Evolutionary conservation across 495 filamentous ascomycete genomes (phyloP).

Genomic region (Aspergillus nidulans): DNA sequence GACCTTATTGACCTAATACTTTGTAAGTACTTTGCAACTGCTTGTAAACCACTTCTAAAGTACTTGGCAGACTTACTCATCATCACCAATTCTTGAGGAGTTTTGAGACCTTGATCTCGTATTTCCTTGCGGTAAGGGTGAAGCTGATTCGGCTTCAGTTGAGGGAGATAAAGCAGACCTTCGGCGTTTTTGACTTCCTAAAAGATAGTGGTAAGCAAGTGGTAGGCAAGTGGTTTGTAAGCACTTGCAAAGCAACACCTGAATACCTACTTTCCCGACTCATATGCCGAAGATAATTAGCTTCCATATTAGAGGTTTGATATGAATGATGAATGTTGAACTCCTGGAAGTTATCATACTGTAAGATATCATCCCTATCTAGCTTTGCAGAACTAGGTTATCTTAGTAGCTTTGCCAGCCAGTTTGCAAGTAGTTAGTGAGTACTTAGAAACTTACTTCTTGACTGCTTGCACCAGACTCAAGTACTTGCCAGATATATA

Average conservation of each 20-base stretch:
- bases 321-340: conserved; percentile 7
- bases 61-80: too few relatives aligned
- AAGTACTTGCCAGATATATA: conserved; percentile 9
- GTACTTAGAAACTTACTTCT: conserved; percentile 12
- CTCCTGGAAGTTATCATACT: not conserved
- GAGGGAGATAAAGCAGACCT: too few relatives aligned
- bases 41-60: too few relatives aligned
- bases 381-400: conserved; percentile 7
- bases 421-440: not conserved
- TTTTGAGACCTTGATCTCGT: too few relatives aligned
- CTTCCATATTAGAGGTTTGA: conserved; percentile 3
- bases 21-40: too few relatives aligned
- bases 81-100: too few relatives aligned
- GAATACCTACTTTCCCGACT: conserved; percentile 10
- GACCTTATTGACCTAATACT: not conserved
- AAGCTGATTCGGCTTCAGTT: too few relatives aligned
- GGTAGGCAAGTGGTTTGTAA: not conserved
- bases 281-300: conserved; percentile 7
- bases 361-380: conserved; percentile 8
- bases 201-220: too few relatives aligned
- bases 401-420: conserved; percentile 1
- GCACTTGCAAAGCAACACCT: not conserved
- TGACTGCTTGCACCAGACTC: conserved; percentile 4
- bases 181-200: too few relatives aligned
- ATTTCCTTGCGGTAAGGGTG: too few relatives aligned